Percentiles rank a stretch among this genome's conserved stretches.
These are phyloP conservation scores for Neurospora sp. DNA, from an alignment of 495 filamentous ascomycete genomes.

Conservation along the genomic window DNA sequence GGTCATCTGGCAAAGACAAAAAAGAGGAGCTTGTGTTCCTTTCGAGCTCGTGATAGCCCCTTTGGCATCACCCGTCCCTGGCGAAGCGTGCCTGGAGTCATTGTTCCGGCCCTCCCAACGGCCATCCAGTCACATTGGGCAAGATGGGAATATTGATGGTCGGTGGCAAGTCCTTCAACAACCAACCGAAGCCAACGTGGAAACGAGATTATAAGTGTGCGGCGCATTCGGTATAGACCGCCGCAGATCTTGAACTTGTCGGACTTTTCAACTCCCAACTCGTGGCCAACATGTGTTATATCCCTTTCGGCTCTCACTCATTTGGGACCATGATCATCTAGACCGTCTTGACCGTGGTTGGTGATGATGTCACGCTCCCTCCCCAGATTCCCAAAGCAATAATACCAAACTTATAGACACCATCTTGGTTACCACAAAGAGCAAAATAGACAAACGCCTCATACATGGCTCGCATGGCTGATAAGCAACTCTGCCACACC, in stretches of 20 bases:
- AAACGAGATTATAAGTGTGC: not conserved
- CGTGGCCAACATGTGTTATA: not conserved
- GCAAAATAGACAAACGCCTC: not conserved
- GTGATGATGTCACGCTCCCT: not conserved
- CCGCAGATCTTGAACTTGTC: not conserved
- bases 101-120: not conserved
- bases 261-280: not conserved
- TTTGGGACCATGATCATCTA: not conserved
- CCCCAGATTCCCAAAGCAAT: not conserved
- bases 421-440: not conserved
- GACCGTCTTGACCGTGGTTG: not conserved
- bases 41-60: not conserved
- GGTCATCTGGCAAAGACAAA: not conserved
- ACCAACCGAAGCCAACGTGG: not conserved
- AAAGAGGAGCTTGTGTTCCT: not conserved
- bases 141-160: not conserved
- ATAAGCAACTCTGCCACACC: not conserved
- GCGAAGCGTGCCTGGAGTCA: not conserved
- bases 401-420: not conserved
- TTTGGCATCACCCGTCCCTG: not conserved
- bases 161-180: not conserved
- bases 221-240: not conserved
- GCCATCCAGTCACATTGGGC: not conserved
- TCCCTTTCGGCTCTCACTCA: not conserved
- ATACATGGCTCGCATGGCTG: not conserved